Evolutionary conservation across 2,329 filamentous ascomycete genomes (phyloP).

Genomic region (Sporothrix pseudoabietina): DNA sequence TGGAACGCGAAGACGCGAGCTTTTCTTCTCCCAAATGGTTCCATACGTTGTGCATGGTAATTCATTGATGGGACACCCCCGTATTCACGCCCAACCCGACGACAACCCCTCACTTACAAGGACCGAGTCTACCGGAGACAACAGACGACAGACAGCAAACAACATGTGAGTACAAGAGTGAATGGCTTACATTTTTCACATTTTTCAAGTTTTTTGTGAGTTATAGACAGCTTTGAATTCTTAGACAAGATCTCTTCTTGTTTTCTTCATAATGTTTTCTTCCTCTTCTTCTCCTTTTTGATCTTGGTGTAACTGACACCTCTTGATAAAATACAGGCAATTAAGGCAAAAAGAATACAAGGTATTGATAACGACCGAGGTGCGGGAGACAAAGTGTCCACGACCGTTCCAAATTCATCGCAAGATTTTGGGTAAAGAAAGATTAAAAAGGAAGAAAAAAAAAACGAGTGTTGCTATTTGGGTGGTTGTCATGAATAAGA

Average conservation of each 20-base stretch:
- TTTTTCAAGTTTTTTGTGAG: no score
- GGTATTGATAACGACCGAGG: not conserved
- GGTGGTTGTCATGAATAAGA: not conserved
- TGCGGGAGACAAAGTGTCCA: not conserved
- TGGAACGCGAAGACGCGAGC: conserved; percentile 17
- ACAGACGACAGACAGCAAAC: no score
- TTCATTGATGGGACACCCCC: not conserved
- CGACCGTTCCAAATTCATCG: not conserved
- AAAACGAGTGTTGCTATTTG: not conserved
- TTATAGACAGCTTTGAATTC: not conserved
- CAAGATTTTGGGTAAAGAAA: not conserved
- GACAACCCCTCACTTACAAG: not conserved
- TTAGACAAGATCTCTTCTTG: not conserved
- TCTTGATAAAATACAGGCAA: not conserved
- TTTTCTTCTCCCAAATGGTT: not conserved
- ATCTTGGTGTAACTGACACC: not conserved
- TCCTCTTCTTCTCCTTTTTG: not conserved
- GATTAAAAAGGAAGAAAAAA: no score
- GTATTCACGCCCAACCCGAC: no score
- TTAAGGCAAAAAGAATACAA: not conserved
- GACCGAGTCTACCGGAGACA: no score
- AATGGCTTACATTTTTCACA: no score
- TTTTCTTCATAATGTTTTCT: not conserved
- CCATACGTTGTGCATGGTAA: not conserved
- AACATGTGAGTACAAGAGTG: no score